Evolutionary conservation across 208 protist genomes (phyloP).

Genomic region (Kentomonas sorsogonicus): DNA sequence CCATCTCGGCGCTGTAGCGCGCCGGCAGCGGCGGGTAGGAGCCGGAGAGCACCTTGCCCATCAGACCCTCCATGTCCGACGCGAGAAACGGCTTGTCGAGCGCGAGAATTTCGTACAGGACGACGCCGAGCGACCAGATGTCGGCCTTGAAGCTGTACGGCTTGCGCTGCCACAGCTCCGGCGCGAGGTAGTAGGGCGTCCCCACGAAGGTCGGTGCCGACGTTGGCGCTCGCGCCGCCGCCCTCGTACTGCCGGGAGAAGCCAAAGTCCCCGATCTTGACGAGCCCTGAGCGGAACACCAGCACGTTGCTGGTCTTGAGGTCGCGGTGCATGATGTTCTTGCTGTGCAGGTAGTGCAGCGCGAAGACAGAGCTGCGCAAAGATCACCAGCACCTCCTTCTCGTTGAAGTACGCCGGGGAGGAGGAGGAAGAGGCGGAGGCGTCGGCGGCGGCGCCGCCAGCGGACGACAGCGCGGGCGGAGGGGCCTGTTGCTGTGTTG

Average conservation of each 20-base stretch:
- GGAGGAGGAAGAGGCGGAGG: neutral
- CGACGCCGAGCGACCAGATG: constrained; percentile 84
- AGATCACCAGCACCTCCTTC: constrained; percentile 59
- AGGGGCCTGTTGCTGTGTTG: neutral
- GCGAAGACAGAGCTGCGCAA: constrained; percentile 65
- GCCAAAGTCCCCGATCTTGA: constrained; percentile 88
- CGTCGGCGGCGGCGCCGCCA: neutral
- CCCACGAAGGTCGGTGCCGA: constrained; percentile 61
- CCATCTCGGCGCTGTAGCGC: constrained; percentile 29
- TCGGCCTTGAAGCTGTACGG: constrained; percentile 89
- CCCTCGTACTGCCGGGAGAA: constrained; percentile 57
- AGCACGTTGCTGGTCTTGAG: constrained; percentile 79
- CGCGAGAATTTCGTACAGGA: constrained; percentile 76
- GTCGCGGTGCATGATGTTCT: constrained; percentile 79
- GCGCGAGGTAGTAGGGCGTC: constrained; percentile 87
- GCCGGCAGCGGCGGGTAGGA: constrained; percentile 42
- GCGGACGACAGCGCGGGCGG: neutral
- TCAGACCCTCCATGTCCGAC: constrained; percentile 33
- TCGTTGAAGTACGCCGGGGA: constrained; percentile 38
- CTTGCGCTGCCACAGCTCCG: constrained; percentile 84
- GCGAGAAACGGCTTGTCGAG: constrained; percentile 61
- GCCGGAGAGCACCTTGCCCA: constrained; percentile 34
- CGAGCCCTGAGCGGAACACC: constrained; percentile 47
- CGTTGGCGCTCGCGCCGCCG: constrained; percentile 37
- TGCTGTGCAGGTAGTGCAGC: constrained; percentile 72